phyloP scores from a whole-genome alignment of 2,329 filamentous ascomycete species.

The Hypocreales sp. region DNA sequence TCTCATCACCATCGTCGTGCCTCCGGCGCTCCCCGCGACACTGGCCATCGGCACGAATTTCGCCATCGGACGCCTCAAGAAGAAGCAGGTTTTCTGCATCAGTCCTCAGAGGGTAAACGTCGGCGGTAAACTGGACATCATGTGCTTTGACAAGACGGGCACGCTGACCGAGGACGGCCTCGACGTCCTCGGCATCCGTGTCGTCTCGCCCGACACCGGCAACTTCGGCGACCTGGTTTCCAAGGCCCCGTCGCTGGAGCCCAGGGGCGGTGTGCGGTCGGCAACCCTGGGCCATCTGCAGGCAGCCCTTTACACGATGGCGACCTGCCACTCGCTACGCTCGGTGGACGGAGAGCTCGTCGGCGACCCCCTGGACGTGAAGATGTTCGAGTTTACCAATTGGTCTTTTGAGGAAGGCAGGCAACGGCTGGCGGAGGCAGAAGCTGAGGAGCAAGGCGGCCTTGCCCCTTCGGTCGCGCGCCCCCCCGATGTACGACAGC shows the following conservation, averaged over 20 bases:
- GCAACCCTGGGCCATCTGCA: conserved; percentile 16
- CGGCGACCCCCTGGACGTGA: conserved; percentile 86
- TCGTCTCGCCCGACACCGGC: conserved; percentile 47
- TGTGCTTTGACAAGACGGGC: conserved; percentile 99
- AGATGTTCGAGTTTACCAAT: conserved; percentile 95
- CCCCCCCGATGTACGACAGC: conserved; percentile 47
- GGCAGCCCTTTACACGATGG: conserved; percentile 83
- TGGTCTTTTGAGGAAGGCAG: conserved; percentile 89
- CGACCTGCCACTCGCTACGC: conserved; percentile 85
- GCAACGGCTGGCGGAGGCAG: conserved; percentile 44
- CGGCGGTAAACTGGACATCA: conserved; percentile 84
- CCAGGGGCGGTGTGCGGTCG: background rate
- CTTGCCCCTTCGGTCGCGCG: conserved; percentile 80
- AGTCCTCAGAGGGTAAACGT: conserved; percentile 96
- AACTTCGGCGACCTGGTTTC: conserved; percentile 64
- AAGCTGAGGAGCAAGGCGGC: conserved; percentile 60
- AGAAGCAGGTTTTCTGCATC: conserved; percentile 91
- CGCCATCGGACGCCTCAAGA: conserved; percentile 70
- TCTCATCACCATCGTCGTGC: conserved; percentile 93
- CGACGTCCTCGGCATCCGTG: conserved; percentile 77
- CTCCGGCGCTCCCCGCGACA: conserved; percentile 84
- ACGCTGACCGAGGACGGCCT: conserved; percentile 92
- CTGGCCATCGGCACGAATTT: conserved; percentile 96
- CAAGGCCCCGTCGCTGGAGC: conserved; percentile 19
- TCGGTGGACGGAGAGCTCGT: conserved; percentile 78